Base-by-base conservation (phyloP, 2,329 filamentous ascomycete genomes). In the Ophiostoma angusticollis region DNA sequence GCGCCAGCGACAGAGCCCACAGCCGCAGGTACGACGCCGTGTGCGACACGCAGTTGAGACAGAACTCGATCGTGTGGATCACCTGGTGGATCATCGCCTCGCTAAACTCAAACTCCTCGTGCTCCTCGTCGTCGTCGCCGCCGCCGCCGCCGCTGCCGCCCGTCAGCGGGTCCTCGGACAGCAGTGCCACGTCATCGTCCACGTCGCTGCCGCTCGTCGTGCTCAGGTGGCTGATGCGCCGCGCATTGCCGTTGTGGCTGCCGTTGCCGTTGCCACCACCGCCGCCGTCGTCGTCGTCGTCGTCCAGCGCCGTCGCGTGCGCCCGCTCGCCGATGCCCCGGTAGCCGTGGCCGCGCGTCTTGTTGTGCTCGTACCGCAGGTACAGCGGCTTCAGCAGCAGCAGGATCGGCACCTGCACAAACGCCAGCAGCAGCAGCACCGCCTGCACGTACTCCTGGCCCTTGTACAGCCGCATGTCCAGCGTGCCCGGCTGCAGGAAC, bases 61-160 rank as follows among this genome's bases (percentile, higher is more conserved):
- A 98, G 68, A 98, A 98, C 71, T 98, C 85, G 54, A 96, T 96
- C 14, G 89, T 96, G 66, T 96, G 93, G 55, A 98, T 98, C 57
- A 95, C 77, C 61, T 98, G 91, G 63, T 98, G 91, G 55, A 98
- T 98, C 86, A 98, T 95, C 47, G 86, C 74, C 59, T 98, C 91
- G 44, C 81, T 76, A 58, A 98, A 98, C 52, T 98, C 91, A 58
- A 98, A 98, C 56, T 98, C 91, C 54, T 91, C 87, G 51, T 95
- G 84, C 50, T 87, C 87, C 35, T 84, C 84, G 43, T 43, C 45
- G 18, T 42, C 45, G 34, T 23, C 35, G 31, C 23, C 35, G 40
- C 25, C 39, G 31, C 70, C 72, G 23, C 78, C 39, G 14, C 28
- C 38, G 18, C 16, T 18, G 35, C 31, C 37, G 27, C 17, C 27